phyloP scores from a whole-genome alignment of 352 stramenopile species.

The Phytophthora lateralis region DNA sequence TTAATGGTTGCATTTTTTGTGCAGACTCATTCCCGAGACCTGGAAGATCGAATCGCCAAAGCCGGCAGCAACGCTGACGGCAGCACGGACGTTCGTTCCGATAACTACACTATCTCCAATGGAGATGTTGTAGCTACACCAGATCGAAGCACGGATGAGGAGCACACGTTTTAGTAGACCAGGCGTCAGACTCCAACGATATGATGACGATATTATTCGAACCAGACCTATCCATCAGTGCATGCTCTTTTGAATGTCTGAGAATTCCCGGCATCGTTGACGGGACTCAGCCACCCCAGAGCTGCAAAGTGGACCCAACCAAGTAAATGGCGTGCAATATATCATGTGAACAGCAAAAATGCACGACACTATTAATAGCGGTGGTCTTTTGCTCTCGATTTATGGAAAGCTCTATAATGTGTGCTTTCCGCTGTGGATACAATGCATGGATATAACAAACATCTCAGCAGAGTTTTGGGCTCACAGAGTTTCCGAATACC shows the following conservation, averaged over 20 bases:
- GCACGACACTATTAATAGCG: constrained; percentile 20
- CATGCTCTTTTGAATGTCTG: constrained; percentile 18
- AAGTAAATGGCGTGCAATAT: constrained; percentile 32
- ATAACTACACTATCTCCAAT: constrained; percentile 22
- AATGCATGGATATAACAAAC: constrained; percentile 30
- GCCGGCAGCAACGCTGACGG: constrained; percentile 5
- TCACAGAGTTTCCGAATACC: constrained; percentile 50
- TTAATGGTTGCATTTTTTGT: constrained; percentile 9
- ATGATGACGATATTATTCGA: constrained; percentile 8
- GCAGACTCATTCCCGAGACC: constrained; percentile 41
- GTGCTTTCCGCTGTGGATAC: constrained; percentile 19
- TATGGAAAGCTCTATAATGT: constrained; percentile 45
- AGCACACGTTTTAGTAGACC: constrained; percentile 17
- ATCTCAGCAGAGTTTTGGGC: constrained; percentile 10
- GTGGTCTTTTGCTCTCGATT: constrained; percentile 30
- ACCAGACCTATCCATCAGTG: not conserved
- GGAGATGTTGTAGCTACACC: constrained; percentile 11
- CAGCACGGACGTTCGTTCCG: constrained; percentile 4
- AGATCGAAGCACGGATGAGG: constrained; percentile 18
- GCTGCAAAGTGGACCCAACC: not conserved
- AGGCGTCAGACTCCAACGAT: constrained; percentile 4
- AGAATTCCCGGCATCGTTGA: constrained; percentile 20
- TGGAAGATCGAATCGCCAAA: constrained; percentile 35
- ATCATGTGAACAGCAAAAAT: constrained; percentile 31
- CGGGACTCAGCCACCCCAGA: constrained; percentile 8